phyloP scores from a whole-genome alignment of 2,329 filamentous ascomycete species.

The Curvularia hawaiiensis region DNA sequence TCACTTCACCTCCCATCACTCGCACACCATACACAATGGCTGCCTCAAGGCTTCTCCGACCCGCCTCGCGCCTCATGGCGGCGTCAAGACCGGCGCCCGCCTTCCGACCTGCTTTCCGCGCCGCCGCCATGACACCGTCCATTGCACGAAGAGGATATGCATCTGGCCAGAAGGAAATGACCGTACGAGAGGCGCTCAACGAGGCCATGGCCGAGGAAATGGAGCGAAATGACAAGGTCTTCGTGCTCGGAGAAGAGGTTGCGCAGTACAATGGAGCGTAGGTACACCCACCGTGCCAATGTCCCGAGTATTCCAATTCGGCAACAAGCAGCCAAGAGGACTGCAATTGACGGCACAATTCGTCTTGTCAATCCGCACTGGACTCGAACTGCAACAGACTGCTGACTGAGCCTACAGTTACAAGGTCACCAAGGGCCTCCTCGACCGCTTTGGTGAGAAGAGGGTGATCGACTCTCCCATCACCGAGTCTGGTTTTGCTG shows the following conservation, averaged over 20 bases:
- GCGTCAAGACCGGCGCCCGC: conserved; percentile 58
- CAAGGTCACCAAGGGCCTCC: conserved; percentile 97
- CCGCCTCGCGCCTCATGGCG: conserved; percentile 66
- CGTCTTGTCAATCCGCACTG: conserved; percentile 5
- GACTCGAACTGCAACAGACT: conserved; percentile 1
- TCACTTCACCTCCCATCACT: conserved; percentile 24
- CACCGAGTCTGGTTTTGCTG: conserved; percentile 94
- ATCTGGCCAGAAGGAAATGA: conserved; percentile 82
- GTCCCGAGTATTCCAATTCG: conserved; percentile 15
- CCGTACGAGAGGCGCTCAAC: conserved; percentile 95
- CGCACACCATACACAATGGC: conserved; percentile 53
- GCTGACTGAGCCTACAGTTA: conserved; percentile 64
- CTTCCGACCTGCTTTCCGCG: conserved; percentile 60
- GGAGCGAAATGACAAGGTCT: conserved; percentile 92
- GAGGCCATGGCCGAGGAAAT: conserved; percentile 98
- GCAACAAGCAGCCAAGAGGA: conserved; percentile 7
- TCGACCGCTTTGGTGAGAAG: conserved; percentile 97
- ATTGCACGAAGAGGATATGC: conserved; percentile 62
- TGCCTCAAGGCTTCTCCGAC: conserved; percentile 66
- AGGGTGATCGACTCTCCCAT: conserved; percentile 98
- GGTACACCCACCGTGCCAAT: conserved; percentile 37
- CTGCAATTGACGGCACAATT: not conserved
- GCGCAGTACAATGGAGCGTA: conserved; percentile 98
- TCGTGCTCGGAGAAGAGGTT: conserved; percentile 95
- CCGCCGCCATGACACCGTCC: conserved; percentile 53